A percentile compares a stretch with the other conserved stretches of the same genome.
phyloP scores from a whole-genome alignment of 2,329 filamentous ascomycete species.

The Fusarium sacchari region DNA sequence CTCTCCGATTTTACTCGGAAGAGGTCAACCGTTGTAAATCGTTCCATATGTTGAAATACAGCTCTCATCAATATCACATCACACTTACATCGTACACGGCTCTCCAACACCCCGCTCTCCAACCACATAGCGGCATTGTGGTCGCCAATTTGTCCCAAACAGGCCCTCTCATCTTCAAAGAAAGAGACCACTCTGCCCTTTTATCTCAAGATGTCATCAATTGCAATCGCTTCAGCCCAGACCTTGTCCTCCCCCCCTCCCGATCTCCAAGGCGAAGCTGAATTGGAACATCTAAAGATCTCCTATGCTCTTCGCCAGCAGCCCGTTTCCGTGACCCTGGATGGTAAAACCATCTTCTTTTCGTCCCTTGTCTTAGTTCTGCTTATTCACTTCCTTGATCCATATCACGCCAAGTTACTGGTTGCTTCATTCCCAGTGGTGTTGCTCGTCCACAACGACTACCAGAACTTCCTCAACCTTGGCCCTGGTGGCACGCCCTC shows the following conservation, averaged over 20 bases:
- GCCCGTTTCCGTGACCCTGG: constrained; percentile 63
- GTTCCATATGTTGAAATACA: background rate
- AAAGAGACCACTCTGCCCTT: background rate
- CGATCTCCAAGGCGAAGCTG: constrained; percentile 32
- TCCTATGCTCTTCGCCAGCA: constrained; percentile 52
- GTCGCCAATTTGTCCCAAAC: constrained; percentile 9
- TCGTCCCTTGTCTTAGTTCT: constrained; percentile 59
- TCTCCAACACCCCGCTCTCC: constrained; percentile 5
- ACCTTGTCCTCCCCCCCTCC: constrained; percentile 38
- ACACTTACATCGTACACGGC: constrained; percentile 36
- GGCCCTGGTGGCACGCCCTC: constrained; percentile 84
- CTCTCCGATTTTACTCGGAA: background rate
- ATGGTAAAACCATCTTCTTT: constrained; percentile 59
- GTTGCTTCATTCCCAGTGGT: constrained; percentile 60
- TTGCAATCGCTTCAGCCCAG: constrained; percentile 43
- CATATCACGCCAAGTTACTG: constrained; percentile 59
- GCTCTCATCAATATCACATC: constrained; percentile 21
- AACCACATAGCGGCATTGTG: constrained; percentile 22
- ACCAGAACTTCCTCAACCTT: constrained; percentile 77
- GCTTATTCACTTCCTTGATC: constrained; percentile 62
- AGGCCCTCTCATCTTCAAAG: background rate
- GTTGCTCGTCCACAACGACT: constrained; percentile 73
- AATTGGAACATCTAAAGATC: constrained; percentile 36
- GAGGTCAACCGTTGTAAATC: background rate
- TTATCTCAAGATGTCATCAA: constrained; percentile 38